Conservation (phyloP, 768 basidiomycete species). For the Hericium coralloides region DNA sequence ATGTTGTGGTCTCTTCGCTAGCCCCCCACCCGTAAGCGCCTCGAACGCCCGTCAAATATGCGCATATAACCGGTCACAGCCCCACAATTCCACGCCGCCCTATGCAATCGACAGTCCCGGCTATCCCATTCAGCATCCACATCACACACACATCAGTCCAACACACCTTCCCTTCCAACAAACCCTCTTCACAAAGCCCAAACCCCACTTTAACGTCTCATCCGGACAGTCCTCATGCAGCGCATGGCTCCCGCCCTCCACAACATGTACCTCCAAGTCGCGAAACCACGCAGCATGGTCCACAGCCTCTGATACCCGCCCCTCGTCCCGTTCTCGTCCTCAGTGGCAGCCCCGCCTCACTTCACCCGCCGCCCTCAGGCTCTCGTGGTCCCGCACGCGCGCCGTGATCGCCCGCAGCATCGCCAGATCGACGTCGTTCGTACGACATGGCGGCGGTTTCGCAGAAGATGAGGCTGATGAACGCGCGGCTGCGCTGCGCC, state of each 20-base stretch:
- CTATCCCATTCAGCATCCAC: too few relatives aligned
- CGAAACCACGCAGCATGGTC: not conserved
- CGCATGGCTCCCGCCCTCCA: not conserved
- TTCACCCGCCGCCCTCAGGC: not conserved
- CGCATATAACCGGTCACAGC: too few relatives aligned
- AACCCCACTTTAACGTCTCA: not conserved
- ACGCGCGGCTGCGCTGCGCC: too few relatives aligned
- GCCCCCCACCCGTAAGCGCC: too few relatives aligned
- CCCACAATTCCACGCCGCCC: too few relatives aligned
- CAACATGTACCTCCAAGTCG: not conserved
- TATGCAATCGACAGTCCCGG: too few relatives aligned
- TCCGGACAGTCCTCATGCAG: not conserved
- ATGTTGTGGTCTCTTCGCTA: not conserved
- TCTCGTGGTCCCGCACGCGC: not conserved
- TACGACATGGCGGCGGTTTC: not conserved
- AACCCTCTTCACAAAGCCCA: not conserved
- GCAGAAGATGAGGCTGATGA: not conserved
- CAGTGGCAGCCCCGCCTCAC: not conserved
- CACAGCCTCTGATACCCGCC: not conserved
- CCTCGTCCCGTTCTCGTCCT: not conserved
- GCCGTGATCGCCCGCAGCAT: not conserved
- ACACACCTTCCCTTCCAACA: not conserved
- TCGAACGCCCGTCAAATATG: too few relatives aligned
- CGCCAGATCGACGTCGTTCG: not conserved
- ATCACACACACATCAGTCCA: too few relatives aligned